Base-by-base conservation (phyloP, 75 land plant species). In the Pinus tabuliformis region DNA sequence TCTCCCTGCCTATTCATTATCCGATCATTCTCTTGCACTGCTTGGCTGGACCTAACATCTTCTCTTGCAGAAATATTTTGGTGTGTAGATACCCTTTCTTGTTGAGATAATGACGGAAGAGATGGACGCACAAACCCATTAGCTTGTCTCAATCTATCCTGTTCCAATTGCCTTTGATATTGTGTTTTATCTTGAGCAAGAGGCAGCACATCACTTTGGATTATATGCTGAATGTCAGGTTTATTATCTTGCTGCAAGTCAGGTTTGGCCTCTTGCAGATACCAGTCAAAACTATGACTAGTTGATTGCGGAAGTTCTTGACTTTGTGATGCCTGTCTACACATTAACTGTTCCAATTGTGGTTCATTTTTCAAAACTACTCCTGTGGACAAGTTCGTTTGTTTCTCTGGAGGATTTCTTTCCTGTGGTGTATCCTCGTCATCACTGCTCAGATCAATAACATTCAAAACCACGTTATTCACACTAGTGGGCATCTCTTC, bases 391-490 rank as follows among this genome's bases (percentile, higher is more conserved):
- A 20, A 56, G 13, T 14, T 21, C 30, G 13, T n/a, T 54, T 56
- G 57, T 28, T 12, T 22, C 49, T 73, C 58, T 54, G 74, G 42
- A 14, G 76, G 39, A 36, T 2, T 60, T 37, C 64, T 75, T 17
- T 5, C 21, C 37, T 59, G 68, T 14, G 30, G 2, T 37, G 64
- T 36, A 75, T 75, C 68, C 24, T 75, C 70, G 2, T 75, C 76
- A 36, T 75, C 76, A 75, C 76, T 75, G 71, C 71, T 75, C 42
- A 75, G 45, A 36, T 75, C 76, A 62, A 75, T 61, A 8, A 75
- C 42, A 75, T 62, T 39, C 5, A 42, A n/a, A 75, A 73, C 24
- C 62, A 75, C 21, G 13, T 75, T 63, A 58, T 37, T 58, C 45
- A 61, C 42, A 61, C 71, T 75, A 6, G 71, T 59, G 22, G 72